Base-by-base conservation (phyloP, 108 stramenopile species). In the Conticribra guillardii region DNA sequence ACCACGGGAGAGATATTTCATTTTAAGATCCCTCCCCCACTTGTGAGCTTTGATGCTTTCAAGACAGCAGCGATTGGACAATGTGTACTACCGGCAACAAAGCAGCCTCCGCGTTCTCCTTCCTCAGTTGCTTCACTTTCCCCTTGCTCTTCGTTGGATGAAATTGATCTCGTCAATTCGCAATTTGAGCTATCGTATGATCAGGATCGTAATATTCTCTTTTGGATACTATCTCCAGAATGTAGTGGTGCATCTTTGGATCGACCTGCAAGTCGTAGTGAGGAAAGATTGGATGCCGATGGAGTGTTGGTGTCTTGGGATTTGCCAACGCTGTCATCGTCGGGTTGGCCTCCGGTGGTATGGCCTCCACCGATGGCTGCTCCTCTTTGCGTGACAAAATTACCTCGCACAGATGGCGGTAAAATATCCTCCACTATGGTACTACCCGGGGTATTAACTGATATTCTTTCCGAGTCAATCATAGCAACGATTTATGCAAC, bases 141-240 rank as follows among this genome's bases (percentile, higher is more conserved):
- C 16, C 77, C 69, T 3, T 60, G 41, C n/a, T 79, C 77, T 0
- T 66, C 64, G 16, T 79, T 69, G 77, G 77, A 79, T 15, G 69
- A 72, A 26, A 72, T 48, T 0, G 71, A 72, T 50, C 29, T 49
- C 9, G 45, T 79, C 8, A 66, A 79, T 33, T 19, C 56, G 5
- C 79, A 79, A 66, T 79, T 79, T 23, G 60, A 67, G 22, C 51
- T 72, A 29, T 67, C 79, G 0, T 79, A 50, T 8, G 71, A 79
- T 50, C 70, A 54, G 4, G 53, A 57, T 44, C 60, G 60, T 2
- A 60, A 79, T 31, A 49, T 67, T 5, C 27, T 79, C 34, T 63
- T 41, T 56, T 79, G 70, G 66, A 49, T 52, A 21, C 72, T 72
- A 41, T 67, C 71, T 34, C 71, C 79, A 11, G 79, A 72, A 31